Base-by-base conservation (phyloP, 192 early-diverging fungal species). In the Dissophora ornata region DNA sequence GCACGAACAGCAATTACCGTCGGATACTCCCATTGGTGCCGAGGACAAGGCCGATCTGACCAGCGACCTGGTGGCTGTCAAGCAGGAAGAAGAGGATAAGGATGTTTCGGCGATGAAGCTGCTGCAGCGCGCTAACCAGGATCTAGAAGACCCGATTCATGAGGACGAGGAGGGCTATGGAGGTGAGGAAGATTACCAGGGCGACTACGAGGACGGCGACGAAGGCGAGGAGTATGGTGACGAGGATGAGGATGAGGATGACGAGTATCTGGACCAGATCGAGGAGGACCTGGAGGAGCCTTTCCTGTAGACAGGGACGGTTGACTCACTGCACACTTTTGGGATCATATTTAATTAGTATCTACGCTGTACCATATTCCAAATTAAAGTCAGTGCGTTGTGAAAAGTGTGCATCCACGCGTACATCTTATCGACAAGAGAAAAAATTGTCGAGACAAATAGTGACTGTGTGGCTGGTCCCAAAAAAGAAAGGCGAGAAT, bases 141-240 rank as follows among this genome's bases (percentile, higher is more conserved):
- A 62, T 61, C 41, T 57, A 56, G 46, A 53, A 7, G 18, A 58
- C 30, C 19, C 33, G 10, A 38, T 44, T 34, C 42, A 51, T 12
- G 64, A 71, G 51, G 61, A 60, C 12, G 54, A 44, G 55, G 51
- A 67, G 58, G 18, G 18, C 32, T 57, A 45, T 51, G 41, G 59
- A 59, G 61, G 57, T 57, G 74, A 80, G 36, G 55, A 80, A 22
- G 73, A 70, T 15, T 69, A 77, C 58, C 67, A 82, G 29, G 67
- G 80, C 24, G 67, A 81, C 13, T 74, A 83, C 50, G 71, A 81
- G n/a, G 47, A 60, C 45, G 79, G 62, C 50, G 80, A 79, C 19
- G 66, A 67, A 28, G 82, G 79, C 10, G 77, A 68, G 38, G 67
- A 77, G 12, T 66, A 80, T 24, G 71, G 44, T 26, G 56, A 67